A percentile compares a stretch with the other conserved stretches of the same genome.
Evolutionary conservation across 139 green algal species (phyloP).

Genomic region (Closterium sp.): DNA sequence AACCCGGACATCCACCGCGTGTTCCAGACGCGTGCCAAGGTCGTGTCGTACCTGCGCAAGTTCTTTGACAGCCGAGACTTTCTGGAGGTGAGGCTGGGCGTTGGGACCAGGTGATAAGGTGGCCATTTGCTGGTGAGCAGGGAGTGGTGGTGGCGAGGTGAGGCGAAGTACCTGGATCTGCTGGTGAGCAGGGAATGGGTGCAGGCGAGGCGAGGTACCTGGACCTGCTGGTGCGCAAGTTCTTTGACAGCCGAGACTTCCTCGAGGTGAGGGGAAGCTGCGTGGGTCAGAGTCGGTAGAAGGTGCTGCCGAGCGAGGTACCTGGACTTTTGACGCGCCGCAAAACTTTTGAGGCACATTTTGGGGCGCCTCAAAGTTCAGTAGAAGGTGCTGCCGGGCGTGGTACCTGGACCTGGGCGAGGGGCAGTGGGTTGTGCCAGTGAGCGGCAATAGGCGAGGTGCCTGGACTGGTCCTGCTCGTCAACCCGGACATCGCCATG

Average conservation of each 20-base stretch:
- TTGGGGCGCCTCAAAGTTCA: no score
- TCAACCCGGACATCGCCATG: conserved; percentile 76
- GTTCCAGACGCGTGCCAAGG: conserved; percentile 75
- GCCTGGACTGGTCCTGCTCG: conserved; percentile 96
- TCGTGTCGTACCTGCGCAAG: conserved; percentile 86
- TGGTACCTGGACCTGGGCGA: no score
- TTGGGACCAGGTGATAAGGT: no score
- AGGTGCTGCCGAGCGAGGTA: no score
- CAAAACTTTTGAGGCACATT: no score
- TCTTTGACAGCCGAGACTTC: conserved; percentile 88
- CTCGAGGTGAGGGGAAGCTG: conserved; percentile 69
- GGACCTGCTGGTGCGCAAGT: conserved; percentile 90
- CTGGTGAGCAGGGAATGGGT: no score
- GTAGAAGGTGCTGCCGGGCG: no score
- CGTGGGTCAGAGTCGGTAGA: no score
- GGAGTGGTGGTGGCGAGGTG: no score
- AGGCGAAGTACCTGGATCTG: conserved; percentile 95
- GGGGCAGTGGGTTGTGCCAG: background rate
- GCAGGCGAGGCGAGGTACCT: no score
- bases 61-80: conserved; percentile 92
- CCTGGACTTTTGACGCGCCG: no score
- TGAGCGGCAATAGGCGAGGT: conserved; percentile 79
- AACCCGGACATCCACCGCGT: conserved; percentile 79
- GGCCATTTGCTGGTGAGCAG: no score
- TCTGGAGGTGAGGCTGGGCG: conserved; percentile 83